These are phyloP conservation scores for Takakia lepidozioides DNA, from an alignment of 225 moss, liverwort and hornwort genomes.

Conservation along the genomic window DNA sequence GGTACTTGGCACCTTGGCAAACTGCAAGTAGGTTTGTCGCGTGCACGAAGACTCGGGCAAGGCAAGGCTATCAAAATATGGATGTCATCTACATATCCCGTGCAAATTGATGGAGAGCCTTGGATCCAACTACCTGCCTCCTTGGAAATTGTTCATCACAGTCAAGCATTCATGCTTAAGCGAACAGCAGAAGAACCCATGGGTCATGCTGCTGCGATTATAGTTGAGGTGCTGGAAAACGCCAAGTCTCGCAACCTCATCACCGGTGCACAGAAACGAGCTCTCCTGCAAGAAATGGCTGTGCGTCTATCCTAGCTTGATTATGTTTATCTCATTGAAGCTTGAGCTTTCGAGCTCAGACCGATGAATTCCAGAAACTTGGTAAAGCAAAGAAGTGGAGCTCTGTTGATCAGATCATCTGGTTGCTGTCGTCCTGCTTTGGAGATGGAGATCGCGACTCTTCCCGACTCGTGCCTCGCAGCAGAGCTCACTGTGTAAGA, in stretches of 20 bases:
- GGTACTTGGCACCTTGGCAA: slow-evolving; percentile 56
- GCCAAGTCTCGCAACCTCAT: slow-evolving; percentile 32
- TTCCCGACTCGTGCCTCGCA: too few relatives aligned
- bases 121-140: slow-evolving; percentile 34
- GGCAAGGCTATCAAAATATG: slow-evolving; percentile 31
- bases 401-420: too few relatives aligned
- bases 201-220: slow-evolving; percentile 42
- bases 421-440: too few relatives aligned
- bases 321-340: too few relatives aligned
- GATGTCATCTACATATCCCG: slow-evolving; percentile 25
- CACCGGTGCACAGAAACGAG: slow-evolving; percentile 31
- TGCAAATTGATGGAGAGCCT: slow-evolving; percentile 53
- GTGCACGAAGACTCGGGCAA: slow-evolving; percentile 41
- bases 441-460: too few relatives aligned
- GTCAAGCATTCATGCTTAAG: slow-evolving; percentile 54
- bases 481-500: too few relatives aligned
- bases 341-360: too few relatives aligned
- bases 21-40: slow-evolving; percentile 44
- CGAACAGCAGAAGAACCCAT: slow-evolving; percentile 32
- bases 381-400: too few relatives aligned
- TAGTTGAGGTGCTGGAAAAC: slow-evolving; percentile 44
- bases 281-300: slow-evolving; percentile 50
- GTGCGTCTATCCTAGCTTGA: too few relatives aligned
- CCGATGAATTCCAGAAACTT: too few relatives aligned
- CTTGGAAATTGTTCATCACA: slow-evolving; percentile 33